Evolutionary conservation across 2,329 filamentous ascomycete species (phyloP), one percentile per base, ranked within the genome.

Genomic region (Aspergillus terreus): DNA sequence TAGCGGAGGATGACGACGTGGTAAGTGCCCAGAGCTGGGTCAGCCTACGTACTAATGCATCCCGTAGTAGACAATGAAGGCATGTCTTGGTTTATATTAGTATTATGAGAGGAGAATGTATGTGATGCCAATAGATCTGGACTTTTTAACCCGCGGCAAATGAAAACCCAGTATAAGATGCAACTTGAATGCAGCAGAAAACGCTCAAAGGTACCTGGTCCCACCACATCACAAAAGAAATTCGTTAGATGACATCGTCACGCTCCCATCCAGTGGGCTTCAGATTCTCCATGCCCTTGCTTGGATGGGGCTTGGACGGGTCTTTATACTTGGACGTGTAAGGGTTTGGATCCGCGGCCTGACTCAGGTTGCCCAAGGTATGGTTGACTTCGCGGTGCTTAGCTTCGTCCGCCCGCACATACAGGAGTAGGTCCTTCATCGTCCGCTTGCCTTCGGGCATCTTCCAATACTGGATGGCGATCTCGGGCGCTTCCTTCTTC

Each of bases 371-470:
- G 47, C 88, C 85, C 40, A 99, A 74, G 0, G 94, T 97, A 70
- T 99, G 94, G 73, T 99, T 97, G 62, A 97, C 92, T 66, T 96
- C 94, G 32, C 94, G 82, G 66, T 95, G 91, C 68, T 89, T 88
- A 4, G 89, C 89, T 71, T 96, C 91, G 65, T 92, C 88, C n/a
- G 88, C 89, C 27, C 92, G 82, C 60, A 96, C 88, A 69, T 97
- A 96, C 46, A 94, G 75, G 47, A 97, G 79, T 55, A 97, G 73
- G 65, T 97, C 90, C 62, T 81, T 82, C 89, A 99, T 96, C 1
- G 84, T 88, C 23, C 86, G 82, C 52, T 87, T 78, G 2, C 84
- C 87, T 68, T 96, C 86, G 0, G 92, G 91, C 85, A 99, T 96
- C 40, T 88, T 84, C 90, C 92, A 99, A 74, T 99, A 99, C 58